Conservation (phyloP, 2,329 filamentous ascomycete genomes). For the Remersonia thermophila region DNA sequence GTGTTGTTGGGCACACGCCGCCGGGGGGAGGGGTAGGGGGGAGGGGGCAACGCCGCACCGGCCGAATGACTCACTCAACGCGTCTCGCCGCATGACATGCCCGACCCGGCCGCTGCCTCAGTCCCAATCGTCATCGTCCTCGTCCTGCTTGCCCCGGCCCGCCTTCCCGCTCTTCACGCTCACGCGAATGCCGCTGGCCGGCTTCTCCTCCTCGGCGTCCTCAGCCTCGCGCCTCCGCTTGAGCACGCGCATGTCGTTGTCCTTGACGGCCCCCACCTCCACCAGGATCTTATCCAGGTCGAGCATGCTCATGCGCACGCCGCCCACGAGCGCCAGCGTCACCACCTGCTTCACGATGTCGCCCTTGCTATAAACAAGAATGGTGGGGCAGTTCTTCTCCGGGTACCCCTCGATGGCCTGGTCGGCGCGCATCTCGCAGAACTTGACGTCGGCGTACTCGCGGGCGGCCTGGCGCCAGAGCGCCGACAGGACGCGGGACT, state of each 20-base stretch:
- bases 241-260: slow-evolving; percentile 65
- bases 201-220: slow-evolving; percentile 46
- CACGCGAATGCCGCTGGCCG: slow-evolving; percentile 28
- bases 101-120: slow-evolving; percentile 7
- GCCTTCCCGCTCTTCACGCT: slow-evolving; percentile 23
- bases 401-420: slow-evolving; percentile 96
- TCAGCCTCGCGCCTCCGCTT: slow-evolving; percentile 48
- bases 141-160: slow-evolving; percentile 8
- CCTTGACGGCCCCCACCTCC: slow-evolving; percentile 65
- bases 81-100: slow-evolving; percentile 10
- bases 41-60: too few relatives aligned
- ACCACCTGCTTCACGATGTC: slow-evolving; percentile 88
- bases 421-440: slow-evolving; percentile 85
- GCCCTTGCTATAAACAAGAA: slow-evolving; percentile 82
- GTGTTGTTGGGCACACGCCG: too few relatives aligned
- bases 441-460: slow-evolving; percentile 91
- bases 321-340: slow-evolving; percentile 70
- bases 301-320: slow-evolving; percentile 55
- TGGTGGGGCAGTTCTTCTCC: slow-evolving; percentile 86
- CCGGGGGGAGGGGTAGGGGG: too few relatives aligned
- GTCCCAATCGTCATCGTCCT: slow-evolving; percentile 24
- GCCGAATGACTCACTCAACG: too few relatives aligned
- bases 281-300: slow-evolving; percentile 74
- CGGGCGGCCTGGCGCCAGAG: slow-evolving; percentile 74
- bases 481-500: slow-evolving; percentile 72